Base-by-base conservation (phyloP, 306 rosid species). In the Begonia peltatifolia region DNA sequence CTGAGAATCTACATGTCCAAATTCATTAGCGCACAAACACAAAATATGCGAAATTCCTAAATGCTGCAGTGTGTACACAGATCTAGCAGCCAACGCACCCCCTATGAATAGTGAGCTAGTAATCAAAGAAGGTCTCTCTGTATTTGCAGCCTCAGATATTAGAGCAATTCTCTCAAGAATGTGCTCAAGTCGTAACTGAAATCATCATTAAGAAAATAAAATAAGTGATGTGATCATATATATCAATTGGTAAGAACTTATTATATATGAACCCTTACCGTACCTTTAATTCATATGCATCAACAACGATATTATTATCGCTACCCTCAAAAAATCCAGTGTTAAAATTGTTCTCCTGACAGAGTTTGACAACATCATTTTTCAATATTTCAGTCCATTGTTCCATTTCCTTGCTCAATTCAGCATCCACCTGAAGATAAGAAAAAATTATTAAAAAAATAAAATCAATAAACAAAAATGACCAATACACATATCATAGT, bases 321-420 rank as follows among this genome's bases (percentile, higher is more conserved):
- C 87, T 76, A 36, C 99, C 79, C 88, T 90, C 99, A 1, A 90
- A 90, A 68, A 81, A 90, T 62, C 99, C 99, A 48, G 93, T 57
- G 67, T 79, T 80, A 64, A 90, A 90, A 64, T 83, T 83, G 74
- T 90, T 90, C 60, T 86, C 95, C 56, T 81, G 95, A 73, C 99
- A 86, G 41, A 90, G 78, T 68, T 72, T 90, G 63, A 90, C 57
- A 10, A 78, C 93, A 13, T 90, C 99, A 59, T 68, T 86, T 79
- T 79, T 86, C 52, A 90, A 82, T 92, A 81, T 74, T 81, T 90
- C 99, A 75, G 82, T 86, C 99, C 99, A 90, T 71, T 76, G 90
- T 58, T 90, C 99, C 79, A 90, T 63, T 65, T 90, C 99, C 73
- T 81, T 90, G 60, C 51, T 75, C 47, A 84, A 86, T 70, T 90